A percentile compares a stretch with the other conserved stretches of the same genome.
These are phyloP conservation scores for Cephaloascus albidus DNA, from an alignment of 805 yeast species.

Conservation along the genomic window DNA sequence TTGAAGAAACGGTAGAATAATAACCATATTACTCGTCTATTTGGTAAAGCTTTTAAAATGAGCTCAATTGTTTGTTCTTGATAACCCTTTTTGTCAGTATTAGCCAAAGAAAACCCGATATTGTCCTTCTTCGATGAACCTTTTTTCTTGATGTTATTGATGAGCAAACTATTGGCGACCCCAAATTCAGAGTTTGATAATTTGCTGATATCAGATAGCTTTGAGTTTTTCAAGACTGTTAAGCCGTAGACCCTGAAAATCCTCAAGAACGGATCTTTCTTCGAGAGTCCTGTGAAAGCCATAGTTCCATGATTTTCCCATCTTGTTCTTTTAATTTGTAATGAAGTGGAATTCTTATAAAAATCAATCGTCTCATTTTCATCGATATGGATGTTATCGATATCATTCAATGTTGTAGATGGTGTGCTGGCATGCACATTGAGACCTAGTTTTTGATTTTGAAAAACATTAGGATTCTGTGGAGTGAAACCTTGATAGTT, in stretches of 20 bases:
- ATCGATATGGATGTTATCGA: slow-evolving; percentile 7
- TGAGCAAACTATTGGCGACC: not conserved
- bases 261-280: slow-evolving; percentile 27
- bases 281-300: slow-evolving; percentile 28
- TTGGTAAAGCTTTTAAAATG: slow-evolving; percentile 24
- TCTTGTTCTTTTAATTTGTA: slow-evolving; percentile 23
- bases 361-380: slow-evolving; percentile 22
- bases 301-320: slow-evolving; percentile 31
- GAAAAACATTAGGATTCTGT: not conserved
- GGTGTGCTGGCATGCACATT: not conserved
- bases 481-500: too few relatives aligned
- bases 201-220: not conserved
- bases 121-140: not conserved
- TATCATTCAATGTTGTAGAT: not conserved
- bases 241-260: slow-evolving; percentile 22
- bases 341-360: slow-evolving; percentile 24
- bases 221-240: not conserved
- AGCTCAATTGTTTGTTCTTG: slow-evolving; percentile 2
- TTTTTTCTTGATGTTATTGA: not conserved
- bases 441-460: not conserved
- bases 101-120: not conserved
- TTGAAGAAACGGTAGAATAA: slow-evolving; percentile 31
- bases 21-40: slow-evolving; percentile 25
- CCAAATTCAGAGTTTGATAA: not conserved
- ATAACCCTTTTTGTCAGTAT: not conserved